Conservation (phyloP, 2,329 filamentous ascomycete genomes). For the Penicillium aurantiogriseum region DNA sequence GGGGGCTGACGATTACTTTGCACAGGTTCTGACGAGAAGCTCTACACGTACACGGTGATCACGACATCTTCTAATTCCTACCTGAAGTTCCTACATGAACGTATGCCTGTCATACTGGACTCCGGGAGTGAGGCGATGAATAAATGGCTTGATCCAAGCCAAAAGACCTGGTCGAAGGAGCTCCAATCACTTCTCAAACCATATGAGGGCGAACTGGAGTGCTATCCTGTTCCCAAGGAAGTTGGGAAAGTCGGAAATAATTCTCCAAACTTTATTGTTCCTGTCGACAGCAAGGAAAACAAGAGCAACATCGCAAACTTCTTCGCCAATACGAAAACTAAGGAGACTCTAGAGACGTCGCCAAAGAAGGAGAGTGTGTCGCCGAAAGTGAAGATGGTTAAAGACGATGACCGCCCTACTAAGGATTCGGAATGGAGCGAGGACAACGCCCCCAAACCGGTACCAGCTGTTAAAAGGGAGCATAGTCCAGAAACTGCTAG, state of each 20-base stretch:
- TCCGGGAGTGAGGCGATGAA: slow-evolving; percentile 67
- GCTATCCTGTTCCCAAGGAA: slow-evolving; percentile 81
- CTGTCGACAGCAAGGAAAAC: slow-evolving; percentile 79
- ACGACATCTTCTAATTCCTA: slow-evolving; percentile 84
- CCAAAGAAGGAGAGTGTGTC: slow-evolving; percentile 33
- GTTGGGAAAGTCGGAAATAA: slow-evolving; percentile 95
- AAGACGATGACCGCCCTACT: slow-evolving; percentile 13
- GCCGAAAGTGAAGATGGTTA: slow-evolving; percentile 29
- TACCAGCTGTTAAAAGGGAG: slow-evolving; percentile 50
- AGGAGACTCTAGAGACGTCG: slow-evolving; percentile 18
- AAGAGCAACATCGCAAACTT: slow-evolving; percentile 94
- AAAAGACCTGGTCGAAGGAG: slow-evolving; percentile 71
- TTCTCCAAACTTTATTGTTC: slow-evolving; percentile 77
- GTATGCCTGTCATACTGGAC: slow-evolving; percentile 92
- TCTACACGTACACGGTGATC: slow-evolving; percentile 90
- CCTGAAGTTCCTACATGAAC: slow-evolving; percentile 82
- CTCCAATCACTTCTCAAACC: slow-evolving; percentile 78
- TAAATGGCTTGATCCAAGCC: slow-evolving; percentile 74
- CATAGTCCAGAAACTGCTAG: slow-evolving; percentile 32
- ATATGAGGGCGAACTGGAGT: slow-evolving; percentile 73
- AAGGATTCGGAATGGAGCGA: slow-evolving; percentile 1
- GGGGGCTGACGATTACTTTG: not conserved
- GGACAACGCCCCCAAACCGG: slow-evolving; percentile 53
- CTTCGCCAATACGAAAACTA: slow-evolving; percentile 62
- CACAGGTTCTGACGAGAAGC: slow-evolving; percentile 61